A percentile compares a stretch with the other conserved stretches of the same genome.
Evolutionary conservation across 495 filamentous ascomycete genomes (phyloP).

Genomic region (Xylaria palmicola): DNA sequence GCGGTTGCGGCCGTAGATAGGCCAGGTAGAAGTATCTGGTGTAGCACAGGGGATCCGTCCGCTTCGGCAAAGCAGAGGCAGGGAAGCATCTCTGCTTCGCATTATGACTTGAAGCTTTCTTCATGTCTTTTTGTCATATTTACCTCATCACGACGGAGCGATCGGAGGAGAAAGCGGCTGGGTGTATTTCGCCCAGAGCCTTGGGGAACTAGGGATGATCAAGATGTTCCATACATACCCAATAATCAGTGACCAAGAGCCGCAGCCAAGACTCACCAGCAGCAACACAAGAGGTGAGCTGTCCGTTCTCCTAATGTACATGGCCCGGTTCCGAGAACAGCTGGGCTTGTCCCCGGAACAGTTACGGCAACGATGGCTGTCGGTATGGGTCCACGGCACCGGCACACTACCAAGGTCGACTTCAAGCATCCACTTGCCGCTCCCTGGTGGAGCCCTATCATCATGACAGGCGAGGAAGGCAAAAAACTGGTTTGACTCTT

Average conservation of each 20-base stretch:
- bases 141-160: neutral
- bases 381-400: constrained; percentile 11
- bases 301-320: neutral
- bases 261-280: neutral
- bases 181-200: neutral
- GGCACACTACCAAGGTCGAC: neutral
- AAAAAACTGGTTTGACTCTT: neutral
- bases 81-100: too few relatives aligned
- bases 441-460: neutral
- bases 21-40: too few relatives aligned
- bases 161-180: neutral
- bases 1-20: neutral
- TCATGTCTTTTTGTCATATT: neutral
- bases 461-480: neutral
- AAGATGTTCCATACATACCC: neutral
- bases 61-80: too few relatives aligned
- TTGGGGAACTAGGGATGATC: neutral
- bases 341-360: neutral
- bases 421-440: constrained; percentile 9
- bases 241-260: neutral
- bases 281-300: neutral
- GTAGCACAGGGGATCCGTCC: neutral
- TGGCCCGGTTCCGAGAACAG: neutral
- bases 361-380: constrained; percentile 9
- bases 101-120: too few relatives aligned